Base-by-base conservation (phyloP, 805 yeast species). In the Blastobotrys muscicola region DNA sequence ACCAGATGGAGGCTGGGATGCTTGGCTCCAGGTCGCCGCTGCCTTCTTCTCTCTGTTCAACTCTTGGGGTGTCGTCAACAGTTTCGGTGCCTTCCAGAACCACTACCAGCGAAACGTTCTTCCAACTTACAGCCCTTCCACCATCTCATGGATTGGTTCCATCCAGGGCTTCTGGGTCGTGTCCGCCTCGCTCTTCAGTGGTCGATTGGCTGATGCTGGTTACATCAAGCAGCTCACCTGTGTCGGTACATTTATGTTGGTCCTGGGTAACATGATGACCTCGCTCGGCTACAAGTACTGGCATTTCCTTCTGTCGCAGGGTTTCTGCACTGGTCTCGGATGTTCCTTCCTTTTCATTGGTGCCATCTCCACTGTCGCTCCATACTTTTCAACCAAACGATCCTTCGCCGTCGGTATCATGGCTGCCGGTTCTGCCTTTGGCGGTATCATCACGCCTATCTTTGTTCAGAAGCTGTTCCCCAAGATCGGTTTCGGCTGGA, bases 271-370 rank as follows among this genome's bases (percentile, higher is more conserved):
- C 39, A 60, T 62, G 62, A 55, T 61, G 51, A 49, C 60, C 5
- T 53, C 61, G 5, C 41, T 61, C 33, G 67, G 73, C 38, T 56
- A 58, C 2, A 54, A 64, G 11, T 61, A 69, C 9, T 72, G 67
- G 54, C 81, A 76, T 45, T 68, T 78, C 45, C 61, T 78, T 33
- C 55, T 77, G 7, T 66, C 75, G 9, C 76, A 74, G 58, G 73
- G 81, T 13, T 52, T 72, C 8, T 68, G 73, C 7, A 54, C 69
- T 34, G 75, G 76, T 0, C 44, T 71, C 1, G 78, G 77, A 1
- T 57, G 64, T 13, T 64, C 69, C 3, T 46, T 68, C 44, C 55
- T 68, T 33, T 69, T 72, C 61, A 59, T 68, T 3, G 69, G 75
- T 1, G 57, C 72, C 39, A 56, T 74, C 29, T 67, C 73, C 4